Base-by-base conservation (phyloP, 140 eudicot species). In the Bidens hawaiensis region DNA sequence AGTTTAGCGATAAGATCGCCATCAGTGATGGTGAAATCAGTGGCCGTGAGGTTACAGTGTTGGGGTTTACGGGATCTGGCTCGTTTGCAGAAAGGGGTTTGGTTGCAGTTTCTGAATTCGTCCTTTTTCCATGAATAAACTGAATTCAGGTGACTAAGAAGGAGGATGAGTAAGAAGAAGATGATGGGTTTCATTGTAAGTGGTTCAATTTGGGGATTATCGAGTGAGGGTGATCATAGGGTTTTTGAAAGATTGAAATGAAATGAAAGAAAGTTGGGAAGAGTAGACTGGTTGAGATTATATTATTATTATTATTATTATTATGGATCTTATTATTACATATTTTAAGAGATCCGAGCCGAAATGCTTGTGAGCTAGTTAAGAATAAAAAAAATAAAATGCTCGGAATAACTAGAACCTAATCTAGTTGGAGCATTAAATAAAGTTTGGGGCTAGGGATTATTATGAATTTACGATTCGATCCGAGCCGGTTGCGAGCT, bases 21-120 rank as follows among this genome's bases (percentile, higher is more conserved):
- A 12, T 77, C 72, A 0, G 23, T 53, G 49, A 85, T 67, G 22
- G 71, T 7, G 45, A 85, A 79, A 63, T 85, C 85, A 56, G 83
- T 31, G 62, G 83, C 83, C 38, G 64, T 69, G 38, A 93, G 78
- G 1, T 72, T 41, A 68, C 81, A 85, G 16, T 73, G 62, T 30
- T 79, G 84, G 45, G 96, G 87, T 53, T 80, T 72, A 16, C 96
- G 73, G 55, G 99, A 85, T 58, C 99, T 84, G 12, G 96, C 96
- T 23, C 95, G 73, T 56, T 85, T 80, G 83, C 99, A 93, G 68
- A 93, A 93, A 67, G 99, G 99, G 82, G 99, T 84, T 76, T 93
- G 96, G 58, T 88, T 65, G 58, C 99, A 93, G 75, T 56, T 85
- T 56, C 99, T 71, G 72, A 93, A 93, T 77, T 93, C 99, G 1